Base-by-base conservation (phyloP, 2,329 filamentous ascomycete species). In the Exophiala sideris region DNA sequence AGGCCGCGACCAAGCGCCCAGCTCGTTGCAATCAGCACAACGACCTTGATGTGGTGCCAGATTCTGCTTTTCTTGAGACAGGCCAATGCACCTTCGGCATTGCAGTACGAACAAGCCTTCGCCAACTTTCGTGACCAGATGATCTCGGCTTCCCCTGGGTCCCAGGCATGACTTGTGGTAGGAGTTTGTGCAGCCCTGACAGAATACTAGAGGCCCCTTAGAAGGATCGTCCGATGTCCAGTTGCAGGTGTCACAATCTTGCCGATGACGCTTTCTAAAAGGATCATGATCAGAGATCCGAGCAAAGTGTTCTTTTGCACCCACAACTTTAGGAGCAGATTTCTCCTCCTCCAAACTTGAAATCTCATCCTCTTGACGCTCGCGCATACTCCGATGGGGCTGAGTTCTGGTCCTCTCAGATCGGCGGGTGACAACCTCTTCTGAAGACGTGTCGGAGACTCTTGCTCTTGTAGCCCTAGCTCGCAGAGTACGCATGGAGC, bases 101-200 rank as follows among this genome's bases (percentile, higher is more conserved):
- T 99, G 94, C 36, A 99, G 74, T 12, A 99, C 85, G 63, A 95
- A 97, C 35, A 86, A 72, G 2, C 86, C 83, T 1, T 86, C 76
- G 2, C 78, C 85, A 48, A 96, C 72, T 68, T 97, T 99, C 20
- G 91, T 97, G 8, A 89, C 89, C 34, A 94, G 74, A 68, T 97
- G 94, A n/a, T 96, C 90, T 56, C 94, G 81, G 10, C 70, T 76
- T 48, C 80, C 81, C 46, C 94, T 83, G 45, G 79, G 76, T 1
- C 92, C 91, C 24, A 99, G 77, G 66, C 94, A 99, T 38, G 73
- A 74, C 68, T 88, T 89, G 71, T 99, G 94, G 62, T 90, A 96
- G 0, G 88, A 80, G 45, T 86, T 77, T 1, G 86, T 90, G 68
- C 94, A 99, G 29, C 94, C 94, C 72, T 99, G 95, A 63, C 94